Evolutionary conservation across 306 rosid species (phyloP).

Genomic region (Quercus wislizeni): DNA sequence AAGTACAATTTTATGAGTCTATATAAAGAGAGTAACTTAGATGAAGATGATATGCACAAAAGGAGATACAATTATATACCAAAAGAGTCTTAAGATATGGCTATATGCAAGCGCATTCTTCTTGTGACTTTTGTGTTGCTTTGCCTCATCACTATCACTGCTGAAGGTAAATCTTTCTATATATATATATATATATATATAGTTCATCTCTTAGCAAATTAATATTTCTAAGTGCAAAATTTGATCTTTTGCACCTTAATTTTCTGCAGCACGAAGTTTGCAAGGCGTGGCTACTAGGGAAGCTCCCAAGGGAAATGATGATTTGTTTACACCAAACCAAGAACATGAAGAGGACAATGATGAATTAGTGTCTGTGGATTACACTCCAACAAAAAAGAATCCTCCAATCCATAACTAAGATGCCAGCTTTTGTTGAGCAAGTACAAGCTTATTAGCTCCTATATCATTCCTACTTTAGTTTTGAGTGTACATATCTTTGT

Average conservation of each 20-base stretch:
- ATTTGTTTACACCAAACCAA: constrained; percentile 27
- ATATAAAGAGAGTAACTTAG: constrained; percentile 28
- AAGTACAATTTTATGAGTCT: constrained; percentile 19
- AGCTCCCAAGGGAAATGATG: constrained; percentile 16
- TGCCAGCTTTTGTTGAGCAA: not conserved
- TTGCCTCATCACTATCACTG: constrained; percentile 36
- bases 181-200: not conserved
- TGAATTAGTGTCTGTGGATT: constrained; percentile 73
- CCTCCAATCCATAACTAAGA: constrained; percentile 84
- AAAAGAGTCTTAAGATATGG: constrained; percentile 9
- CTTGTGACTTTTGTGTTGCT: constrained; percentile 52
- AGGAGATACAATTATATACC: constrained; percentile 10
- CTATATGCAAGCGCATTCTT: constrained; percentile 34
- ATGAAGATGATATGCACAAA: constrained; percentile 15
- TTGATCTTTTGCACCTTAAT: not conserved
- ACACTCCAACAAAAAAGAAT: constrained; percentile 76
- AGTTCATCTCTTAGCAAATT: not conserved
- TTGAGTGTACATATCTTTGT: not conserved
- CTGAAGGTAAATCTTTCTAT: constrained; percentile 35
- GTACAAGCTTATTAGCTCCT: not conserved
- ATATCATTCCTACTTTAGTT: not conserved
- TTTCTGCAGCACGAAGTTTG: constrained; percentile 42
- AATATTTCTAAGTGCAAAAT: not conserved
- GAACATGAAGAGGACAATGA: constrained; percentile 26
- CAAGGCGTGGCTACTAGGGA: constrained; percentile 18